Conservation (phyloP, 352 stramenopile genomes). For the Bremia lactucae region DNA sequence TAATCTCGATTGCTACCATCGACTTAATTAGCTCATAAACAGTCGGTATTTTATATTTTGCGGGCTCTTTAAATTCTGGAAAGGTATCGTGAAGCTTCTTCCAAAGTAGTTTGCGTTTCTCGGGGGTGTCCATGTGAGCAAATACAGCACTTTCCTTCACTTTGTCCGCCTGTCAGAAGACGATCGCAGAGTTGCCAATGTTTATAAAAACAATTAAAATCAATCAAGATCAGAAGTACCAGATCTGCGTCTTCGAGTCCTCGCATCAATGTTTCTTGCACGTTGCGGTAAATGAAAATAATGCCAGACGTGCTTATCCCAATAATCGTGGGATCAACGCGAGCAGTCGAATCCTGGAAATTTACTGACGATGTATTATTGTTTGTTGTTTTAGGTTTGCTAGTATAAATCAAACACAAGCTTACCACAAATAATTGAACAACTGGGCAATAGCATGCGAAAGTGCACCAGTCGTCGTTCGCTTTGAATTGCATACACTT, state of each 20-base stretch:
- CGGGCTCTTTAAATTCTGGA: conserved; percentile 1
- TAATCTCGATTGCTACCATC: conserved; percentile 15
- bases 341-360: conserved; percentile 21
- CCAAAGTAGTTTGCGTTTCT: conserved; percentile 34
- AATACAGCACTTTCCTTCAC: conserved; percentile 27
- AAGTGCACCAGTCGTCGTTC: conserved; percentile 39
- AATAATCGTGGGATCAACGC: conserved; percentile 35
- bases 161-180: conserved; percentile 20
- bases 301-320: conserved; percentile 54
- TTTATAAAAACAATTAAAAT: not conserved
- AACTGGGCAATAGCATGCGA: conserved; percentile 45
- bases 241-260: conserved; percentile 31
- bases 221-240: conserved; percentile 12
- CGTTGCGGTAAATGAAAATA: conserved; percentile 47
- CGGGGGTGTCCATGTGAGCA: conserved; percentile 25
- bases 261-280: conserved; percentile 34
- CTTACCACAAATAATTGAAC: conserved; percentile 61
- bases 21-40: conserved; percentile 20
- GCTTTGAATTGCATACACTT: conserved; percentile 41
- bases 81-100: conserved; percentile 21
- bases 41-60: not conserved
- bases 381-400: not conserved
- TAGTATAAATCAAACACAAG: conserved; percentile 1
- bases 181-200: not conserved
- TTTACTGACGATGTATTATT: conserved; percentile 12